phyloP scores from a whole-genome alignment of 345 rosid genomes.

The Erodium maritimum region DNA sequence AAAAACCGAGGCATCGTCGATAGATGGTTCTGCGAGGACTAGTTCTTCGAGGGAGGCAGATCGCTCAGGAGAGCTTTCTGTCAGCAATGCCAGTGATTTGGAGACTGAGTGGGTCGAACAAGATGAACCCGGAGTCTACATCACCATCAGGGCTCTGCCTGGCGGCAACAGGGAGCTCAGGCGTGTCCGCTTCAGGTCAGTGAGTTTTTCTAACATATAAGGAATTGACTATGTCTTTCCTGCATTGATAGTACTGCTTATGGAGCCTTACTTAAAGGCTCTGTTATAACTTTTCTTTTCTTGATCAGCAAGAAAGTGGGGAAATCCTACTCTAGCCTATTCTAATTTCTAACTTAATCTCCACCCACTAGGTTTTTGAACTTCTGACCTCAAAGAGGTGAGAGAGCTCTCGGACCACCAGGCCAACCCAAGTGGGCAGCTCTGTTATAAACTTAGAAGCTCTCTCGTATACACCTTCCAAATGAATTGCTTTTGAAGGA shows the following conservation, averaged over 20 bases:
- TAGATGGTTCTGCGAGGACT: slow-evolving; percentile 58
- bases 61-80: slow-evolving; percentile 64
- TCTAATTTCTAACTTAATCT: no score
- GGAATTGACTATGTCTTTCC: neutral
- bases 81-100: slow-evolving; percentile 83
- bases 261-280: neutral
- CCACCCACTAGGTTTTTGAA: no score
- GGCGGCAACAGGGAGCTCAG: slow-evolving; percentile 82
- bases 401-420: no score
- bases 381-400: no score
- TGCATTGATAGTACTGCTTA: neutral
- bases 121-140: slow-evolving; percentile 91
- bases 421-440: no score
- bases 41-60: slow-evolving; percentile 71
- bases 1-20: slow-evolving; percentile 65
- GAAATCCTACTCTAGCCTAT: no score
- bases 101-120: slow-evolving; percentile 96
- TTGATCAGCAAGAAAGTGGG: no score
- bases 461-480: no score
- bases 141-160: slow-evolving; percentile 67
- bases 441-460: no score
- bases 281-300: no score
- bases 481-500: no score
- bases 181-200: slow-evolving; percentile 91
- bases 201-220: slow-evolving; percentile 1